Conservation (phyloP, 257 asterid species). For the Capsicum chinense region DNA sequence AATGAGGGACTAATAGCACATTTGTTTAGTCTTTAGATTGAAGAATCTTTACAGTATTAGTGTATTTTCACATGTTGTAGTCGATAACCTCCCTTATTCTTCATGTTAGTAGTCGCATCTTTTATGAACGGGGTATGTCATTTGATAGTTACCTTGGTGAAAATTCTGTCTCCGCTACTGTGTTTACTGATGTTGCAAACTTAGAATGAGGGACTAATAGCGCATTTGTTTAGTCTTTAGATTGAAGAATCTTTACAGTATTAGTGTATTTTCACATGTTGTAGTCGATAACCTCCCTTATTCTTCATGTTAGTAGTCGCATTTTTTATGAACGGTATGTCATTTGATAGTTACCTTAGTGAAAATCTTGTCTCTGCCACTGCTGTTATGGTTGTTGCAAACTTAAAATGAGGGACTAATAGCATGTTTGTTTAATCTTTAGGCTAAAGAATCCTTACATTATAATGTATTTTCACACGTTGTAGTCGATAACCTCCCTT, state of each 20-base stretch:
- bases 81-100: neutral
- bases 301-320: no score
- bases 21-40: neutral
- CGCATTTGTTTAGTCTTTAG: neutral
- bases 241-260: no score
- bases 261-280: no score
- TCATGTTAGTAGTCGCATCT: no score
- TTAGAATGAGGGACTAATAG: neutral
- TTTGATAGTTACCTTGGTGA: neutral
- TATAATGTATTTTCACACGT: neutral
- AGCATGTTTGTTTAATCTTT: neutral
- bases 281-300: no score
- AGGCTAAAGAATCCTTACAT: neutral
- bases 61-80: slow-evolving; percentile 6
- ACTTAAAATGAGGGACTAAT: neutral
- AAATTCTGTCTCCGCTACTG: neutral
- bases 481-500: neutral
- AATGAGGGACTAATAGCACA: neutral
- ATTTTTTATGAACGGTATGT: neutral
- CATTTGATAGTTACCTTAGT: no score
- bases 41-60: neutral
- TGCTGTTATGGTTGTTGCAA: neutral
- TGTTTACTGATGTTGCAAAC: neutral
- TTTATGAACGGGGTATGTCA: neutral
- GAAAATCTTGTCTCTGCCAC: no score